A percentile compares a stretch with the other conserved stretches of the same genome.
Evolutionary conservation across 805 yeast genomes (phyloP).

Genomic region (Hanseniaspora valbyensis): DNA sequence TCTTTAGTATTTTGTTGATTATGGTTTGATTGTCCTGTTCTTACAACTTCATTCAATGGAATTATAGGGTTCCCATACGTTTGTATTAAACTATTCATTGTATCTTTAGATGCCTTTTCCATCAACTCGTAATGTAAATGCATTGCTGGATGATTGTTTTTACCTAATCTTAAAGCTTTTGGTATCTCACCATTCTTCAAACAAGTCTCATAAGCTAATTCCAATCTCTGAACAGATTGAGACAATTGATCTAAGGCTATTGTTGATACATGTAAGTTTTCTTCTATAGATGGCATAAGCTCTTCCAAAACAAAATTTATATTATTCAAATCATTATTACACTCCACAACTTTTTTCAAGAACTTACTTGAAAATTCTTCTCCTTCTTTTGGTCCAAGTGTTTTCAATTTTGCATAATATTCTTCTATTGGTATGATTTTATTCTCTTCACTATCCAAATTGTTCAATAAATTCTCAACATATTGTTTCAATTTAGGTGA

Average conservation of each 20-base stretch:
- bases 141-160: constrained; percentile 85
- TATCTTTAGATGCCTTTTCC: constrained; percentile 22
- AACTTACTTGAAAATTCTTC: constrained; percentile 5
- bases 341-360: constrained; percentile 16
- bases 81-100: constrained; percentile 17
- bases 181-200: constrained; percentile 67
- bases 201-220: constrained; percentile 69
- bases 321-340: constrained; percentile 26
- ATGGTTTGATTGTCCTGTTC: constrained; percentile 2
- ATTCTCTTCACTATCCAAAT: constrained; percentile 7
- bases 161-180: constrained; percentile 62
- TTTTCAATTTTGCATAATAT: constrained; percentile 7
- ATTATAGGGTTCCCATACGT: constrained; percentile 11
- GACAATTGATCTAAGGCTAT: constrained; percentile 71
- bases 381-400: constrained; percentile 13
- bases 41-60: constrained; percentile 1
- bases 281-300: constrained; percentile 84
- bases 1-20: no score
- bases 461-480: constrained; percentile 39
- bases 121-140: constrained; percentile 30
- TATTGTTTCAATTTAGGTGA: constrained; percentile 53
- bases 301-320: constrained; percentile 43
- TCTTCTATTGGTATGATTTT: not conserved
- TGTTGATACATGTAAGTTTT: constrained; percentile 93
- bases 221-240: constrained; percentile 59